phyloP scores from a whole-genome alignment of 139 green algal genomes.

The Chlorella vulgaris region DNA sequence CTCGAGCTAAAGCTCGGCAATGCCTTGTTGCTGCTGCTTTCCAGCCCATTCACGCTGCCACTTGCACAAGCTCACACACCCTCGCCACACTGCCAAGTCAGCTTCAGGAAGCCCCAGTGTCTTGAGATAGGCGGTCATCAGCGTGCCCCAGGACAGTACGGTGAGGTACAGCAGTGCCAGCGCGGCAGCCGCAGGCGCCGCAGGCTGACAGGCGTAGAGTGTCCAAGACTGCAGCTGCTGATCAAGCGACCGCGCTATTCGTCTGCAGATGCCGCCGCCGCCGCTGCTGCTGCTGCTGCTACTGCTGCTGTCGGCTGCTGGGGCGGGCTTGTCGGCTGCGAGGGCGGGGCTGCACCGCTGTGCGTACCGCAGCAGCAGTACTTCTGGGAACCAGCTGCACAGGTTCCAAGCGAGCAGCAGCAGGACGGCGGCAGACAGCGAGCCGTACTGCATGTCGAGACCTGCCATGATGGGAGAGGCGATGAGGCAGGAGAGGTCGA shows the following conservation, averaged over 20 bases:
- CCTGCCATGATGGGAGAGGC: slow-evolving; percentile 65
- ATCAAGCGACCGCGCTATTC: neutral
- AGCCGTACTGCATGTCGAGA: slow-evolving; percentile 69
- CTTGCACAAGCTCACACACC: no score
- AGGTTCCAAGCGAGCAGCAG: slow-evolving; percentile 61
- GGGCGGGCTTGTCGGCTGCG: neutral
- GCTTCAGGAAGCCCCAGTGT: slow-evolving; percentile 67
- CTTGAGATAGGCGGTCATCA: slow-evolving; percentile 71
- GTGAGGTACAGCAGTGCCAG: slow-evolving; percentile 84
- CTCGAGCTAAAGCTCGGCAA: no score
- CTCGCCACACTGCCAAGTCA: slow-evolving; percentile 60
- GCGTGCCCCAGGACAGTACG: slow-evolving; percentile 64
- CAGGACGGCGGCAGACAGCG: slow-evolving; percentile 45
- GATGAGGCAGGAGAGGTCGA: slow-evolving; percentile 82
- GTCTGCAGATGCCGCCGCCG: neutral
- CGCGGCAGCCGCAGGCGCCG: slow-evolving; percentile 64
- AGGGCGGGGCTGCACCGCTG: slow-evolving; percentile 29
- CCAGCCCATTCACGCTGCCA: no score
- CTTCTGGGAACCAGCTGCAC: slow-evolving; percentile 62
- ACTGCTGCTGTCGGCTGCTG: neutral
- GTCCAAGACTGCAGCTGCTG: slow-evolving; percentile 43
- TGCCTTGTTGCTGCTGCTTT: no score
- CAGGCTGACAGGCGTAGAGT: slow-evolving; percentile 64
- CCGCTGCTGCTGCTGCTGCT: neutral
- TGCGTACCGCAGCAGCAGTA: slow-evolving; percentile 54